These are phyloP conservation scores for Trichocomaceae sp. DNA, from an alignment of 2,329 filamentous ascomycete genomes.

Conservation along the genomic window DNA sequence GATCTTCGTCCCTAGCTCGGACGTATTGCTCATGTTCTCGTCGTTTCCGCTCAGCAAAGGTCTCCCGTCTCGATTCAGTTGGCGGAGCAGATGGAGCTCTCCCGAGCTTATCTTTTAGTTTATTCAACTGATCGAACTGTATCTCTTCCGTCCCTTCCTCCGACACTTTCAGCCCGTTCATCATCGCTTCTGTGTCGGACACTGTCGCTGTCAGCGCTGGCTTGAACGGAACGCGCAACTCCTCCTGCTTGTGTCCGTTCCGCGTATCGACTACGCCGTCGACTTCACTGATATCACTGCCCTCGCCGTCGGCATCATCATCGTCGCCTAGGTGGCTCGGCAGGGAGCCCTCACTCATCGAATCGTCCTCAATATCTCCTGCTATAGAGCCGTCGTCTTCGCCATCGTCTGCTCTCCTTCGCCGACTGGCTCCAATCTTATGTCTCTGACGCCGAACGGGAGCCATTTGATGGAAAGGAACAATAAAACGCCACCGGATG, in stretches of 20 bases:
- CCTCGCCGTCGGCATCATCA: constrained; percentile 55
- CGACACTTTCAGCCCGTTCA: constrained; percentile 51
- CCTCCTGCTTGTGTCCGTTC: constrained; percentile 23
- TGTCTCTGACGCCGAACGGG: constrained; percentile 34
- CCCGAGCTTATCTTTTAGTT: constrained; percentile 24
- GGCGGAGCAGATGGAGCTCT: constrained; percentile 36
- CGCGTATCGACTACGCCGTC: constrained; percentile 28
- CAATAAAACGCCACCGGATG: neutral
- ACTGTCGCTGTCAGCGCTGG: constrained; percentile 33
- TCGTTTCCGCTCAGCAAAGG: constrained; percentile 62
- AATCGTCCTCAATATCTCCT: constrained; percentile 53
- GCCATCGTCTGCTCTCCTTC: constrained; percentile 43
- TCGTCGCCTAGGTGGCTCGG: constrained; percentile 53
- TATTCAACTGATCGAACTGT: constrained; percentile 45
- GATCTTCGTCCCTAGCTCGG: constrained; percentile 79
- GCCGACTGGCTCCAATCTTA: constrained; percentile 40
- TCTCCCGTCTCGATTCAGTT: constrained; percentile 43
- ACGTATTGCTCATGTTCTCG: constrained; percentile 88
- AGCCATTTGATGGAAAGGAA: constrained; percentile 30
- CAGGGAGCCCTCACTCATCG: constrained; percentile 55
- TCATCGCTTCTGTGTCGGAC: constrained; percentile 55
- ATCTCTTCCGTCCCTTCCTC: constrained; percentile 35
- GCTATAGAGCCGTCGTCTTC: constrained; percentile 45
- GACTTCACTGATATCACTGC: constrained; percentile 51
- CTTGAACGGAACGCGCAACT: constrained; percentile 29